These are phyloP conservation scores for Aspergillus viridinutans DNA, from an alignment of 2,329 filamentous ascomycete genomes.

Conservation along the genomic window DNA sequence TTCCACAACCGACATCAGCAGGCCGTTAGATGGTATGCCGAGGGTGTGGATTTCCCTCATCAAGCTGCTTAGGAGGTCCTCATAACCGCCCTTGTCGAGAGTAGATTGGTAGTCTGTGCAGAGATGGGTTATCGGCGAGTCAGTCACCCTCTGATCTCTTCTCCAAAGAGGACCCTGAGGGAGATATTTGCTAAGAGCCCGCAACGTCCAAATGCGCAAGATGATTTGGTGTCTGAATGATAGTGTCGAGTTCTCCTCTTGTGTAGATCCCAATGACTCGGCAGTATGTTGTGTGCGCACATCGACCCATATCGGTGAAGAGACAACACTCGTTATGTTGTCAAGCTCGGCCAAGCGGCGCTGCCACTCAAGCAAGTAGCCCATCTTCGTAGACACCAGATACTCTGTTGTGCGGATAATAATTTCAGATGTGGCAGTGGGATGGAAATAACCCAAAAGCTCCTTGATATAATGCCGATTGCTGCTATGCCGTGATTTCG, in stretches of 20 bases:
- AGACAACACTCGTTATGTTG: slow-evolving; percentile 18
- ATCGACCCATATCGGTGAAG: slow-evolving; percentile 24
- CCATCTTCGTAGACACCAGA: slow-evolving; percentile 20
- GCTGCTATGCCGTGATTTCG: slow-evolving; percentile 1
- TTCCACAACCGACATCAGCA: slow-evolving; percentile 25
- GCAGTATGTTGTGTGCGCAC: slow-evolving; percentile 2
- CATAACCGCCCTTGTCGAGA: slow-evolving; percentile 7
- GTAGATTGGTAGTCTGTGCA: slow-evolving; percentile 26
- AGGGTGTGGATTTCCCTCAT: slow-evolving; percentile 26
- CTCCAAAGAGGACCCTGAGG: slow-evolving; percentile 17
- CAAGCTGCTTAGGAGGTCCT: slow-evolving; percentile 25
- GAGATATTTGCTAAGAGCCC: slow-evolving; percentile 21
- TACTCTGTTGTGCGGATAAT: slow-evolving; percentile 32
- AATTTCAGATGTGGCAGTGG: slow-evolving; percentile 21
- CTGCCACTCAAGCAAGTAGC: slow-evolving; percentile 29
- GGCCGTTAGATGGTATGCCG: slow-evolving; percentile 26
- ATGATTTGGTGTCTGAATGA: slow-evolving; percentile 25
- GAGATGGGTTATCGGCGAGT: slow-evolving; percentile 19
- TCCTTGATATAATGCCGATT: slow-evolving; percentile 11
- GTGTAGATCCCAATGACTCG: neutral
- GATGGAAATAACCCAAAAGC: slow-evolving; percentile 21
- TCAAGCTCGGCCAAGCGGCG: slow-evolving; percentile 20
- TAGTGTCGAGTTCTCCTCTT: neutral
- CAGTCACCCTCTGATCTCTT: slow-evolving; percentile 13
- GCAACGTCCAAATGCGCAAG: slow-evolving; percentile 31